These are phyloP conservation scores for Striga asiatica DNA, from an alignment of 257 asterid species.

Conservation along the genomic window DNA sequence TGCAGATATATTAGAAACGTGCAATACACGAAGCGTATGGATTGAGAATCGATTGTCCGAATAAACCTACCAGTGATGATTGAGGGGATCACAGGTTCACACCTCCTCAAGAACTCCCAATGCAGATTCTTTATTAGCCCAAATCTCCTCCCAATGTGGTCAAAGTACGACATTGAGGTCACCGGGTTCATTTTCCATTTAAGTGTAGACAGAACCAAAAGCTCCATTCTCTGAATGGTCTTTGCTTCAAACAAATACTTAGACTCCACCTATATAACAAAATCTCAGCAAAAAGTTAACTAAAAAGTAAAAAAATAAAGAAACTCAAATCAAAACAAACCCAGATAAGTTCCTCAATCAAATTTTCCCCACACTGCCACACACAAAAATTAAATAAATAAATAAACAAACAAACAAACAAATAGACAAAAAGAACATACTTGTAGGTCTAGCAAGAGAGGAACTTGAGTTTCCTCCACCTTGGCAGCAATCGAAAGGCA, in stretches of 20 bases:
- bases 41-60: neutral
- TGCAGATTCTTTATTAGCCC: constrained; percentile 31
- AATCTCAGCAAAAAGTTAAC: constrained; percentile 2
- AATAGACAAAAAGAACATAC: constrained; percentile 19
- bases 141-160: constrained; percentile 65
- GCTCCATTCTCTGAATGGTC: constrained; percentile 80
- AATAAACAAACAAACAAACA: constrained; percentile 17
- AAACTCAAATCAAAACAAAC: too few relatives aligned
- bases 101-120: constrained; percentile 41
- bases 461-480: constrained; percentile 82
- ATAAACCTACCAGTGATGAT: constrained; percentile 44
- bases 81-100: constrained; percentile 49
- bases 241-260: constrained; percentile 70
- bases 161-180: constrained; percentile 69
- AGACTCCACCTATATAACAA: constrained; percentile 45
- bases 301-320: too few relatives aligned
- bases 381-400: constrained; percentile 1
- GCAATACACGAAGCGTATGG: neutral
- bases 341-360: neutral
- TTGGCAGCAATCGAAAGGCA: constrained; percentile 86
- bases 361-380: neutral
- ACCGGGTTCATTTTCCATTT: constrained; percentile 75
- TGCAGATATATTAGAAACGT: neutral
- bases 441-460: constrained; percentile 64
- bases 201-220: constrained; percentile 65